phyloP scores from a whole-genome alignment of 2,329 filamentous ascomycete species.

The Chlorencoelia australis region DNA sequence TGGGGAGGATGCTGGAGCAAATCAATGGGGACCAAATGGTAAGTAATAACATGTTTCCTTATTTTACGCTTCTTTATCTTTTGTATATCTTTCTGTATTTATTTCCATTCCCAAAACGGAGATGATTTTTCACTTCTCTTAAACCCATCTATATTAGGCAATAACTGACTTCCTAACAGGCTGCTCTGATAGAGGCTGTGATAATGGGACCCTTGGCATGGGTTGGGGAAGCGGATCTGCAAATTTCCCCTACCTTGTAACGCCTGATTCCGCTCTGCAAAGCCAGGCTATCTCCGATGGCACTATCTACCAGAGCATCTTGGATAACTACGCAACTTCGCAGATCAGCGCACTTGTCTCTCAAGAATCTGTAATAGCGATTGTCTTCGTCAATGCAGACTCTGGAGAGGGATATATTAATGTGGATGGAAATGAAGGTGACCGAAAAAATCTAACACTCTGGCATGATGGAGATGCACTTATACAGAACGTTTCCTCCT shows the following conservation, averaged over 20 bases:
- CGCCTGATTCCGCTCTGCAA: conserved; percentile 63
- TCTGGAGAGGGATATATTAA: conserved; percentile 80
- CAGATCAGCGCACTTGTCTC: conserved; percentile 50
- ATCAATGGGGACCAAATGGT: conserved; percentile 31
- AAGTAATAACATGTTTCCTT: too few relatives aligned
- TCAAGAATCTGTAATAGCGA: conserved; percentile 55
- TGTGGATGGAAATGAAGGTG: conserved; percentile 74
- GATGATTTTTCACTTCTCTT: not conserved
- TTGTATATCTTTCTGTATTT: too few relatives aligned
- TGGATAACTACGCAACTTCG: conserved; percentile 59
- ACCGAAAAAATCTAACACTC: conserved; percentile 84
- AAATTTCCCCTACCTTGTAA: conserved; percentile 68
- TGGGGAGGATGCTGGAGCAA: conserved; percentile 74
- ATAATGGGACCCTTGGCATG: conserved; percentile 58
- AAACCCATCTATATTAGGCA: too few relatives aligned
- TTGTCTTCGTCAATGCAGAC: conserved; percentile 86
- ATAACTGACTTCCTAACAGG: conserved; percentile 44
- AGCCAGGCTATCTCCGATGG: conserved; percentile 50
- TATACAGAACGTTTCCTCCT: conserved; percentile 67
- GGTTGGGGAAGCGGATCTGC: conserved; percentile 69
- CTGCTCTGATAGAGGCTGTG: conserved; percentile 58
- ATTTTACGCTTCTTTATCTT: too few relatives aligned
- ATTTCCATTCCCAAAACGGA: not conserved
- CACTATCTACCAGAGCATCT: conserved; percentile 53
- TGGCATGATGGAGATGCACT: conserved; percentile 76